Evolutionary conservation across 225 moss, liverwort and hornwort species (phyloP).

Genomic region (Polytrichum commune): DNA sequence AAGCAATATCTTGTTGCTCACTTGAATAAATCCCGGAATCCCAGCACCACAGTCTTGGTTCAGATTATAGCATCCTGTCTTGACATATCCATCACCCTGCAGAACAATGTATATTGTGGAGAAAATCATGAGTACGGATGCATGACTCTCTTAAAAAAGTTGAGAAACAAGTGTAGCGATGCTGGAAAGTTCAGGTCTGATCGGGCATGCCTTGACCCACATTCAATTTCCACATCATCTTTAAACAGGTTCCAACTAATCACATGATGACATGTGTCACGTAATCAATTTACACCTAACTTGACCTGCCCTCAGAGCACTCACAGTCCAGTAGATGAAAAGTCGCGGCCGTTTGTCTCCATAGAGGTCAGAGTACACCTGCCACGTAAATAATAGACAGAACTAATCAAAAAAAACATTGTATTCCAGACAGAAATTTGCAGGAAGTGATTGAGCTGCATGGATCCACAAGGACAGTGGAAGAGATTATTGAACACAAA

Average conservation of each 20-base stretch:
- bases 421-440: no score
- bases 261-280: no score
- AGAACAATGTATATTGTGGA: not conserved
- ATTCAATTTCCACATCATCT: no score
- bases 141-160: not conserved
- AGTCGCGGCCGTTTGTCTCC: conserved; percentile 46
- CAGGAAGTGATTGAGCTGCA: not conserved
- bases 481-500: not conserved
- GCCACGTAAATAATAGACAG: not conserved
- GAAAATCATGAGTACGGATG: not conserved
- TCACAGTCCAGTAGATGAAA: conserved; percentile 61
- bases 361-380: conserved; percentile 48
- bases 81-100: conserved; percentile 47
- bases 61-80: conserved; percentile 66
- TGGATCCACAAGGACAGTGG: not conserved
- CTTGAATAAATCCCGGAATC: conserved; percentile 60
- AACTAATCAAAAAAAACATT: no score
- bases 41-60: conserved; percentile 39
- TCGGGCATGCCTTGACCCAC: no score
- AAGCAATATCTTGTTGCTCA: conserved; percentile 66
- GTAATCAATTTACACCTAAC: no score
- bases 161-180: no score
- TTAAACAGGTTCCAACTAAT: no score
- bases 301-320: conserved; percentile 1
- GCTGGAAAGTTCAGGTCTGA: not conserved